These are phyloP conservation scores for Aspergillus puulaauensis DNA, from an alignment of 2,329 filamentous ascomycete genomes.

Conservation along the genomic window DNA sequence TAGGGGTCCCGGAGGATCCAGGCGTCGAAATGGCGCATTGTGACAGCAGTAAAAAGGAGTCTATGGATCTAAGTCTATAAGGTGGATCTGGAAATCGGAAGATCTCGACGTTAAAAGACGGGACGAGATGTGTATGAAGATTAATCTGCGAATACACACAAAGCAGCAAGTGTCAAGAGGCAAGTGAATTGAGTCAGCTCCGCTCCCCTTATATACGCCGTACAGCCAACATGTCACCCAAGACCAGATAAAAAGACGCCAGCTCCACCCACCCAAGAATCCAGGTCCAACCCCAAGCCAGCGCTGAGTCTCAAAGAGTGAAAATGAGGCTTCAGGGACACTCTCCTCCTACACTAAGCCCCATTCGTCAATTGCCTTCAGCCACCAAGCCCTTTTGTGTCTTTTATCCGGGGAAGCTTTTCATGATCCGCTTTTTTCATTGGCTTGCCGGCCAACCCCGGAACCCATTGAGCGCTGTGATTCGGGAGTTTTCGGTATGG, in stretches of 20 bases:
- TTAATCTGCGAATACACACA: background rate
- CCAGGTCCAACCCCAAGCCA: background rate
- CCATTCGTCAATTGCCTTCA: background rate
- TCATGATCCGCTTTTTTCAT: background rate
- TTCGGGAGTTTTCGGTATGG: slow-evolving; percentile 13
- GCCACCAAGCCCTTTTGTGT: background rate
- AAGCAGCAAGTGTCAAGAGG: background rate
- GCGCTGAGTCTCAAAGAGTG: background rate
- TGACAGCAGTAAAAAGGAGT: background rate
- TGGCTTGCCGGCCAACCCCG: slow-evolving; percentile 3
- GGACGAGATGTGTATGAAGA: background rate
- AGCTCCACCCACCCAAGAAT: background rate
- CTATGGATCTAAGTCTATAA: background rate
- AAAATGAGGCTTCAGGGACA: slow-evolving; percentile 7
- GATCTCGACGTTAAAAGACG: background rate
- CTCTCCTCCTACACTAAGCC: background rate
- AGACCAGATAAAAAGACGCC: background rate
- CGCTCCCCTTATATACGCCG: background rate
- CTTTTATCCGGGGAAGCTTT: slow-evolving; percentile 9
- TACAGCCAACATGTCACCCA: background rate
- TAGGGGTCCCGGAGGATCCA: slow-evolving; percentile 41
- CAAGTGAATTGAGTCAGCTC: background rate
- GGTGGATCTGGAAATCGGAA: background rate
- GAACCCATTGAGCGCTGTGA: slow-evolving; percentile 1
- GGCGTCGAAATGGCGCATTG: slow-evolving; percentile 40